These are phyloP conservation scores for Hippophae gyantsensis DNA, from an alignment of 306 rosid species.

Conservation along the genomic window DNA sequence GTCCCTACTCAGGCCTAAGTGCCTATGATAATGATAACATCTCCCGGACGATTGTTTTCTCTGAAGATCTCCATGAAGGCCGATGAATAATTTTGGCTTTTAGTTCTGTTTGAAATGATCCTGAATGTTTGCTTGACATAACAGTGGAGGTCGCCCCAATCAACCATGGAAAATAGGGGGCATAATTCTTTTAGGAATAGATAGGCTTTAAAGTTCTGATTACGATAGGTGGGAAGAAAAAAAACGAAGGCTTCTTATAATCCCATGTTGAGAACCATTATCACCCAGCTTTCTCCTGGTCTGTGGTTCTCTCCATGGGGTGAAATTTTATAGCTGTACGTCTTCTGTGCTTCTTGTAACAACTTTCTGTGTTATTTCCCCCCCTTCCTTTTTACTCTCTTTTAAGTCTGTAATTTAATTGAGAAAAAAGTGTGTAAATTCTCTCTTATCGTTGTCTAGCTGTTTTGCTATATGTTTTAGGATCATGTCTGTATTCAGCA, in stretches of 20 bases:
- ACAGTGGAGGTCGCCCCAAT: slow-evolving; percentile 14
- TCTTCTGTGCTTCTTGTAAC: too few species aligned
- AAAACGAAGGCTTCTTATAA: slow-evolving; percentile 11
- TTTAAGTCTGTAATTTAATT: too few species aligned
- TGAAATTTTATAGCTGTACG: slow-evolving; percentile 44
- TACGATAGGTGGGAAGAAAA: slow-evolving; percentile 16
- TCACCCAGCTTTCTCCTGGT: slow-evolving; percentile 22
- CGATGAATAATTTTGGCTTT: slow-evolving; percentile 36
- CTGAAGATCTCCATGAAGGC: slow-evolving; percentile 99
- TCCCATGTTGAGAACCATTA: slow-evolving; percentile 21
- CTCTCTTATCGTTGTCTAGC: too few species aligned
- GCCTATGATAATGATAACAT: slow-evolving; percentile 66
- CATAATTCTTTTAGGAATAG: slow-evolving; percentile 20
- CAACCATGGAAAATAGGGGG: slow-evolving; percentile 12
- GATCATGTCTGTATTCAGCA: too few species aligned
- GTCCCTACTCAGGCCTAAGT: slow-evolving; percentile 84
- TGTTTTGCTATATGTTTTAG: too few species aligned
- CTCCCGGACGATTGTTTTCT: slow-evolving; percentile 74
- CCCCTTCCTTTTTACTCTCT: not conserved
- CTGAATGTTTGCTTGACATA: slow-evolving; percentile 11
- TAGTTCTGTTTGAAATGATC: slow-evolving; percentile 9
- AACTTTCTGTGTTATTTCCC: not conserved
- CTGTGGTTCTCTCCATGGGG: slow-evolving; percentile 24
- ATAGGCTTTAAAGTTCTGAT: slow-evolving; percentile 21
- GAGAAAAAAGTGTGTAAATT: too few species aligned